Evolutionary conservation across 2,329 filamentous ascomycete species (phyloP), one percentile per base, ranked within the genome.

Genomic region (Magnaporthiopsis rhizophila): DNA sequence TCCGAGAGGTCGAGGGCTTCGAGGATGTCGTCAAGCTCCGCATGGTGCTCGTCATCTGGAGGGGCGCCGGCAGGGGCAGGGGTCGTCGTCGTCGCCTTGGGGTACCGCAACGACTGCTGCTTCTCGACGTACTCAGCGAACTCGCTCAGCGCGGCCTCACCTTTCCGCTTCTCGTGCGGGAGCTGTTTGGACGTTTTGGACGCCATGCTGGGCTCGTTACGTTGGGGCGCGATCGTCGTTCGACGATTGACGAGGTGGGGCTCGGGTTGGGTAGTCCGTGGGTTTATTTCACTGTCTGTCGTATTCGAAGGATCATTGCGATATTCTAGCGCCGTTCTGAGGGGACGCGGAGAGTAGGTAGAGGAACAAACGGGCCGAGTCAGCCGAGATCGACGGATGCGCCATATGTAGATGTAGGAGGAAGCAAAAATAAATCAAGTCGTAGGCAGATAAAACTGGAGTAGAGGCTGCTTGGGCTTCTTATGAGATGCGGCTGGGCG

Each of bases 81-180:
- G 3, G 71, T n/a, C n/a, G n/a, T 64, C 24, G 73, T 62, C 59
- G 26, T 64, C 24, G 73, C 62, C 59, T 73, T 70, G 1, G 84
- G 84, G 69, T 86, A 88, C 65, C 90, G 88, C 62, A 88, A 77
- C 18, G 88, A 87, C 76, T 98, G 95, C 75, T 98, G 93, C 74
- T 92, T 90, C 76, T 98, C 92, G 69, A 97, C 95, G 72, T 97
- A 98, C 72, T 99, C 95, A 75, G 93, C 92, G 74, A 99, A 99
- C 71, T 98, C 95, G 79, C 90, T 95, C 64, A 99, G 83, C 15
- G 94, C 93, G 66, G 90, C 86, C 79, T 97, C 93, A 69, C 92
- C 92, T 78, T 91, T 92, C 69, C 91, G 89, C 76, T 90, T 86
- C 77, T 97, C 93, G 72, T 91, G 87, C 57, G 86, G 83, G 65